Conservation (phyloP, 176 grass and related monocot genomes). For the Musa acuminata region DNA sequence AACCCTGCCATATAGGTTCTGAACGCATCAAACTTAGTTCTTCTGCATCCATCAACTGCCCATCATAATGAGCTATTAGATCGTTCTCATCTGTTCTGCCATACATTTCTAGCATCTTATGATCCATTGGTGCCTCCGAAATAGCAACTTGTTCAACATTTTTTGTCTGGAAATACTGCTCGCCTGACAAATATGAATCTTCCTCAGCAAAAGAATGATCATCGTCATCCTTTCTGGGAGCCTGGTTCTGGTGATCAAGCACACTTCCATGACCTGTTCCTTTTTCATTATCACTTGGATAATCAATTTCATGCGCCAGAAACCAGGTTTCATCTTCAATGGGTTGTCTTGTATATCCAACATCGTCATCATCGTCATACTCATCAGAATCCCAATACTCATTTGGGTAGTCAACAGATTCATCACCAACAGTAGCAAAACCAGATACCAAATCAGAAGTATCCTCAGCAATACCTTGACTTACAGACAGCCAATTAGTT, state of each 20-base stretch:
- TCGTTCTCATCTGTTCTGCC: constrained; percentile 42
- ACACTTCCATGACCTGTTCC: constrained; percentile 47
- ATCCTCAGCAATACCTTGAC: constrained; percentile 95
- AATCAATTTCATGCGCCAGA: constrained; percentile 94
- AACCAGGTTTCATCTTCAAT: constrained; percentile 99
- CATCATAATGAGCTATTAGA: constrained; percentile 85
- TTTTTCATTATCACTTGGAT: constrained; percentile 97
- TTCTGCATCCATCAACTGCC: constrained; percentile 76
- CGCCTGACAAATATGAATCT: constrained; percentile 89
- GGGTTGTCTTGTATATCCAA: constrained; percentile 86
- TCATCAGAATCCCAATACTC: constrained; percentile 99
- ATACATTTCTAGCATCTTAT: constrained; percentile 13
- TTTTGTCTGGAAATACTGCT: constrained; percentile 47
- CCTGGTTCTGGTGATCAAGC: constrained; percentile 47
- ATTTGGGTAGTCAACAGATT: constrained; percentile 80
- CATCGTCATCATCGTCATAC: constrained; percentile 89
- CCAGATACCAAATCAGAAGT: constrained; percentile 77
- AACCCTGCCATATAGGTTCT: constrained; percentile 94
- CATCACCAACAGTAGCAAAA: constrained; percentile 75
- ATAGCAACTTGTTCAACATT: constrained; percentile 46
- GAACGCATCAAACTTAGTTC: constrained; percentile 97
- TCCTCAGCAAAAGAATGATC: constrained; percentile 91
- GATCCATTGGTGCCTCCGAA: constrained; percentile 35
- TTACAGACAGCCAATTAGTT: constrained; percentile 80
- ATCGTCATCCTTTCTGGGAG: constrained; percentile 59